Percentiles rank a stretch among this genome's conserved stretches.
These are phyloP conservation scores for Zizania latifolia DNA, from an alignment of 176 grass and related monocot species.

Conservation along the genomic window DNA sequence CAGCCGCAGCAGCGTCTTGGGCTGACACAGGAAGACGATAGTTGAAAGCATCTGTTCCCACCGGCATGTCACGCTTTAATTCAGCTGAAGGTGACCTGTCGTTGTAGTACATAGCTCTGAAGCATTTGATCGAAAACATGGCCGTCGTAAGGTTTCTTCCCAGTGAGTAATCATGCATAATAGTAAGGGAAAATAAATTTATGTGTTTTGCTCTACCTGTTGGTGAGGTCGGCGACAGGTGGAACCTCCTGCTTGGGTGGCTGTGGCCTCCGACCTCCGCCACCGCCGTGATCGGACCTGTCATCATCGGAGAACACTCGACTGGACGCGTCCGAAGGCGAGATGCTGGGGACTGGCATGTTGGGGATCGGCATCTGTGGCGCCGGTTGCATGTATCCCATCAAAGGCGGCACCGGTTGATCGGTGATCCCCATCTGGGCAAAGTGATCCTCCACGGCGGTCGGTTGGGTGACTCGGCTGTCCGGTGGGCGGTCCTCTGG, in stretches of 20 bases:
- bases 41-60: slow-evolving; percentile 38
- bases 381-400: slow-evolving; percentile 32
- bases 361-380: slow-evolving; percentile 40
- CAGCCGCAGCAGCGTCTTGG: slow-evolving; percentile 22
- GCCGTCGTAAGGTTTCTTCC: slow-evolving; percentile 1
- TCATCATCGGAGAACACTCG: slow-evolving; percentile 72
- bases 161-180: background rate
- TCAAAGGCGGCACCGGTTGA: slow-evolving; percentile 9
- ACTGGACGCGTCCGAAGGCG: slow-evolving; percentile 49
- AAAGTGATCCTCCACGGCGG: slow-evolving; percentile 66
- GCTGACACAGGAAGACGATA: slow-evolving; percentile 49
- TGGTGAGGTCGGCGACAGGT: slow-evolving; percentile 33
- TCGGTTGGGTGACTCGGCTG: slow-evolving; percentile 8
- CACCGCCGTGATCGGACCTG: slow-evolving; percentile 72
- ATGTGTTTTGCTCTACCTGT: slow-evolving; percentile 42
- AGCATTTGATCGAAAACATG: slow-evolving; percentile 26
- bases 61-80: slow-evolving; percentile 45
- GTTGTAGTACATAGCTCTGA: slow-evolving; percentile 66
- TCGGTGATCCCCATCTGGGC: slow-evolving; percentile 57
- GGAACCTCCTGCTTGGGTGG: slow-evolving; percentile 37
- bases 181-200: background rate
- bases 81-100: slow-evolving; percentile 48
- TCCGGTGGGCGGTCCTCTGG: slow-evolving; percentile 42
- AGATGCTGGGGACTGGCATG: no score
- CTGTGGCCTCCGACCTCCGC: slow-evolving; percentile 31